A percentile compares a stretch with the other conserved stretches of the same genome.
Evolutionary conservation across 2,329 filamentous ascomycete genomes (phyloP).

Genomic region (Calonectria ilicicola): DNA sequence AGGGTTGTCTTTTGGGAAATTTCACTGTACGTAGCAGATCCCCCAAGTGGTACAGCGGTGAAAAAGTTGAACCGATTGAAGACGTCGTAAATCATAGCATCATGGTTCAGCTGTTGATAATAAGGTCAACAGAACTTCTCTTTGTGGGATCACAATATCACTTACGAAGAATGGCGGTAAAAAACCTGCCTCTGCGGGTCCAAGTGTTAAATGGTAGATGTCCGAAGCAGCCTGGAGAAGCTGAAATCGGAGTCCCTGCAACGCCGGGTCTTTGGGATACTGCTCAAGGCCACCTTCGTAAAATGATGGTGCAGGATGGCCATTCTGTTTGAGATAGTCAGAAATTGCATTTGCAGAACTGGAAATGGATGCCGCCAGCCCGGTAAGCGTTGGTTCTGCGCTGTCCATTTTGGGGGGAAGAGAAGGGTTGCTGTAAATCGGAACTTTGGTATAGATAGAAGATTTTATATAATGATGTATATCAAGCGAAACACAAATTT

Average conservation of each 20-base stretch:
- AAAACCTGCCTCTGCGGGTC: conserved; percentile 22
- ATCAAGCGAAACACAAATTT: neutral
- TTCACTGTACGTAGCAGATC: conserved; percentile 31
- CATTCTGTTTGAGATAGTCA: conserved; percentile 15
- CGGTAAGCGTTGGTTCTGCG: neutral
- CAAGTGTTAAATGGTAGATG: conserved; percentile 25
- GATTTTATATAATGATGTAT: too few relatives aligned
- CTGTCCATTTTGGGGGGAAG: neutral
- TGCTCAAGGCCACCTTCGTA: conserved; percentile 10
- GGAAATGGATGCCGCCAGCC: conserved; percentile 21
- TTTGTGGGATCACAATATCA: neutral
- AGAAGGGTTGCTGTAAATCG: neutral
- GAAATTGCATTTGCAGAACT: conserved; percentile 12
- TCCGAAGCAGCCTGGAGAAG: conserved; percentile 24
- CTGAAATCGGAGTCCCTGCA: conserved; percentile 26
- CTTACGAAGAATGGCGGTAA: conserved; percentile 17
- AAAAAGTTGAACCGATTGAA: conserved; percentile 40
- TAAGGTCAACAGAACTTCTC: too few relatives aligned
- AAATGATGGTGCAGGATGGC: conserved; percentile 19
- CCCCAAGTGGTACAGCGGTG: conserved; percentile 36
- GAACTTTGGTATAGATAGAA: too few relatives aligned
- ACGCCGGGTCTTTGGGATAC: conserved; percentile 26
- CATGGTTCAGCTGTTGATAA: conserved; percentile 11
- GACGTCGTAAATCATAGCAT: conserved; percentile 24
- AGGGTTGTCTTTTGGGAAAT: conserved; percentile 49